Base-by-base conservation (phyloP, 441 rosid genomes). In the Flueggea neowawraea region DNA sequence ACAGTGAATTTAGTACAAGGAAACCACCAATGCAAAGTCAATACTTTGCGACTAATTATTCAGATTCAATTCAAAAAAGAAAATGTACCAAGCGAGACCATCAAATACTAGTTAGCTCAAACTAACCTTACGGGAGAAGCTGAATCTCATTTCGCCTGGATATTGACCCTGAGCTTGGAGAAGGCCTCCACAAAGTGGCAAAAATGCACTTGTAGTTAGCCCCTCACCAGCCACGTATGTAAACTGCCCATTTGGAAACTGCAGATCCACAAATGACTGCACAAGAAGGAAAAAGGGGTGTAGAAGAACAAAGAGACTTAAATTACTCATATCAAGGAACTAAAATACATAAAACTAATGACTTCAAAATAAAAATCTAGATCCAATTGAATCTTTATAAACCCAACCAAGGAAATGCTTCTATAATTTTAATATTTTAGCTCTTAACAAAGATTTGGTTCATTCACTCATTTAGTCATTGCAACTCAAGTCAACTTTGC, bases 131-230 rank as follows among this genome's bases (percentile, higher is more conserved):
- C 75, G 77, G 60, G 96, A 89, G 74, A 76, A 94, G 79, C 99
- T 94, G 66, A 80, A 84, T 72, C 89, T 85, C 99, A 89, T 94
- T 80, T 91, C 97, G 13, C 99, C 97, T 8, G 98, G 99, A 80
- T 87, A 89, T 83, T 87, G 96, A 69, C 99, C 99, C 68, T 91
- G 91, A 3, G 91, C 97, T 81, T 94, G 96, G 71, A 94, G 94
- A 77, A 94, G 92, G 55, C 97, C 97, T 2, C 96, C 97, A 48
- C 83, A 78, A 33, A 91, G 55, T 45, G 99, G 99, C 57, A 87
- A 63, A 73, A 89, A 91, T 68, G 90, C 96, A 77, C 97, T 94
- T 44, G 94, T 91, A 11, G 95, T 89, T 53, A 94, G 62, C 60
- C 99, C 97, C 72, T 94, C 96, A 7, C 97, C 99, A 54, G 94